Conservation (phyloP, 768 basidiomycete genomes). For the Lactarius akahatsu region DNA sequence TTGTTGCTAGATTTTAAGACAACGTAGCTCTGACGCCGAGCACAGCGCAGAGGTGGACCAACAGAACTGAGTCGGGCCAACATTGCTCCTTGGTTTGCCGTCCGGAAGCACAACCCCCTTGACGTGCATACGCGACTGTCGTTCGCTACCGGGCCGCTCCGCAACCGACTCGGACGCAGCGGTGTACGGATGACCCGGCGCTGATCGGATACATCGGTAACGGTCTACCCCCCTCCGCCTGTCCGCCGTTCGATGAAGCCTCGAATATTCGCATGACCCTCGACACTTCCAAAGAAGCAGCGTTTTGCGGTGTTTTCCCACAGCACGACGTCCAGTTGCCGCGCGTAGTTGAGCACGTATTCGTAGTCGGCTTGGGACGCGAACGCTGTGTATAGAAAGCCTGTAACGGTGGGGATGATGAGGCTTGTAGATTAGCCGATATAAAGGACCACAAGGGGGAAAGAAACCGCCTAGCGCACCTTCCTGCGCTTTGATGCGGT, state of each 20-base stretch:
- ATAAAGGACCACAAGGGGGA: background rate
- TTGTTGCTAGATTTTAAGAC: background rate
- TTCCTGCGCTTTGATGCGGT: conserved; percentile 84
- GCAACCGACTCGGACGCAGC: background rate
- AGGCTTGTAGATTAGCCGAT: background rate
- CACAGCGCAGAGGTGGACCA: background rate
- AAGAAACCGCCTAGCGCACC: conserved; percentile 48
- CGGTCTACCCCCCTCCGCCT: conserved; percentile 30
- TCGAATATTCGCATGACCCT: conserved; percentile 75
- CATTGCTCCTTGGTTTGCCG: background rate
- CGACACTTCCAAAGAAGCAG: conserved; percentile 79
- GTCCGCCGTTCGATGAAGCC: conserved; percentile 77
- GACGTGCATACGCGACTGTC: background rate
- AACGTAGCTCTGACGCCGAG: background rate
- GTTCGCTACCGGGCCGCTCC: background rate
- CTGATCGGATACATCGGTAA: background rate
- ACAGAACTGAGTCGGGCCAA: background rate
- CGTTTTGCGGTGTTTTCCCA: conserved; percentile 77
- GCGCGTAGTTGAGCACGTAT: conserved; percentile 82
- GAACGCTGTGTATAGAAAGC: conserved; percentile 87
- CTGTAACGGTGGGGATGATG: conserved; percentile 39
- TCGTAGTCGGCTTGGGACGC: conserved; percentile 86
- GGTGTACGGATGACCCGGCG: background rate
- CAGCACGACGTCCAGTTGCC: conserved; percentile 73
- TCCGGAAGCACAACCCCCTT: background rate